Base-by-base conservation (phyloP, 331 rosid species). In the Dryas integrifolia region DNA sequence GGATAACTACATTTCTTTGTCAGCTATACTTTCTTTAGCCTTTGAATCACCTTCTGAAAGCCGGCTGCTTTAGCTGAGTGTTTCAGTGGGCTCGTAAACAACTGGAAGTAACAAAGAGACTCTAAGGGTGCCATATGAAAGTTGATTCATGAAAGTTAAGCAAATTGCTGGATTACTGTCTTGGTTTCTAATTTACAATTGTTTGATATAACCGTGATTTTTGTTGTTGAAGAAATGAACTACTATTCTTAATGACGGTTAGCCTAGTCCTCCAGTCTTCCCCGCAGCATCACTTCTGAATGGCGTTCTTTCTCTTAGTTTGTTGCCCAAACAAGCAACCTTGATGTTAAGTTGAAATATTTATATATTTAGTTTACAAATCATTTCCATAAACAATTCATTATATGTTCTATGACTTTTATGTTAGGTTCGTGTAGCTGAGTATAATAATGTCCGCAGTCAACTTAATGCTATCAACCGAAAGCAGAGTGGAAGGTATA, bases 401-500 rank as follows among this genome's bases (percentile, higher is more conserved):
- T 5, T n/a, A 39, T 38, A 38, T 35, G 26, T 58, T 51, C 47
- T 79, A 59, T 77, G 41, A 64, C 47, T 81, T 78, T 72, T 38
- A 47, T 86, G 63, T 65, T 82, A 91, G 97, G 96, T 94, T 81
- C 97, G 98, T 13, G 89, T 89, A 67, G 75, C 97, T 53, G 97
- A 94, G 86, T 91, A 91, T 65, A 91, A 82, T 80, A 94, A 88
- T 58, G 82, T 91, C 82, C 89, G 98, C 52, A 84, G 98, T 82
- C 96, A 88, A 77, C 91, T 94, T 59, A 94, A 91, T 82, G 92
- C 97, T 80, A 89, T 91, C 85, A 94, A 91, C 76, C 81, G 96
- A 77, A 94, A 94, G 92, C 98, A 94, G 87, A 87, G 90, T 72
- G 98, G 98, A 84, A 94, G 97, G 98, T 94, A 48, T 24, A 12